Evolutionary conservation across 2,329 filamentous ascomycete species (phyloP).

Genomic region (Zarea fungicola): DNA sequence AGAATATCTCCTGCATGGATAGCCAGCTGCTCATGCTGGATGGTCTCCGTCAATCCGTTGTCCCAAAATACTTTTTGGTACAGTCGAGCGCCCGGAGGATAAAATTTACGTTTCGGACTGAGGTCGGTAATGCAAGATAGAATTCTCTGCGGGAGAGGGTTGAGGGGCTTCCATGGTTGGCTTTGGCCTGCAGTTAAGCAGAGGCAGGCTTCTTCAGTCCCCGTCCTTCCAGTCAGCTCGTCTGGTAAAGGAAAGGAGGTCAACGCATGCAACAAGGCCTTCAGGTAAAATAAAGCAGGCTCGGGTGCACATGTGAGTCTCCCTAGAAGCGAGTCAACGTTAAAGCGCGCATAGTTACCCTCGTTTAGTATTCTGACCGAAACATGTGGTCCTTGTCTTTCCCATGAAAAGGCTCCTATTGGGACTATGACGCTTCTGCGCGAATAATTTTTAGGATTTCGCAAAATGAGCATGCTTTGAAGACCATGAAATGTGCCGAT

Average conservation of each 20-base stretch:
- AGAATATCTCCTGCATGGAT: conserved; percentile 25
- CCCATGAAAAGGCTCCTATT: conserved; percentile 31
- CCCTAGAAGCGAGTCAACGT: conserved; percentile 49
- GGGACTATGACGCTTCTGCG: conserved; percentile 51
- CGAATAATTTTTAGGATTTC: conserved; percentile 32
- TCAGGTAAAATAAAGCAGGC: conserved; percentile 47
- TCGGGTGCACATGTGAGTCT: conserved; percentile 54
- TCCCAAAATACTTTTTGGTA: conserved; percentile 34
- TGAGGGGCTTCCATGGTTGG: conserved; percentile 42
- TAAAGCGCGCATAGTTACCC: conserved; percentile 43
- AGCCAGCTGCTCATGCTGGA: conserved; percentile 35
- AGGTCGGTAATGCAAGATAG: conserved; percentile 20
- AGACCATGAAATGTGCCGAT: conserved; percentile 57
- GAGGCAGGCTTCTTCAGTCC: conserved; percentile 53
- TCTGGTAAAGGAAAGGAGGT: conserved; percentile 57
- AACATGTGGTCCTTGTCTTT: conserved; percentile 37
- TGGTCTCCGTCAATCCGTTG: conserved; percentile 22
- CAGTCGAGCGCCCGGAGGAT: conserved; percentile 28
- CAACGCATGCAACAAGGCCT: conserved; percentile 54
- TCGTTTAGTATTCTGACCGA: conserved; percentile 23
- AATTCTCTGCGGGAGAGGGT: not conserved
- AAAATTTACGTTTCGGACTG: conserved; percentile 28
- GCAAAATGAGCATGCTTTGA: conserved; percentile 51
- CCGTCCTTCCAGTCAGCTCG: conserved; percentile 51
- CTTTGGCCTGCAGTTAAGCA: conserved; percentile 44